Base-by-base conservation (phyloP, 2,329 filamentous ascomycete species). In the Ophidiomyces ophidiicola region DNA sequence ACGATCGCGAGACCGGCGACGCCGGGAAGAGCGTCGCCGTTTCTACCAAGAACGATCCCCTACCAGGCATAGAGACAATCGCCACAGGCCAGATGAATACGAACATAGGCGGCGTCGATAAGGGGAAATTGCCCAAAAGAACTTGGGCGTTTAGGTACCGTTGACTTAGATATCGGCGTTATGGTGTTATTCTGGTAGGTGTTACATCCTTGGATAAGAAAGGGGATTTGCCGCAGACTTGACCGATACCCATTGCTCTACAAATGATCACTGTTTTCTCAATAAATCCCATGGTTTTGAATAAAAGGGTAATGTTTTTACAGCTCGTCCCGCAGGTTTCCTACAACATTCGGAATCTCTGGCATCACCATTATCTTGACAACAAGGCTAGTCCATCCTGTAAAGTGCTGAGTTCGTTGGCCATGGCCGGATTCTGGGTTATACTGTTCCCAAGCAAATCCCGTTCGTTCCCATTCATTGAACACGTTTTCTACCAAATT, bases 401-500 rank as follows among this genome's bases (percentile, higher is more conserved):
- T 94, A 58, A 98, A 98, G 61, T 96, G 88, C 68, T 94, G 86
- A 4, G 87, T 96, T 29, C 90, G 73, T 68, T 96, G 88, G n/a
- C 90, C 90, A 38, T 74, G 74, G 32, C 90, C 90, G 3, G 84
- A 93, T 52, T 94, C 85, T 0, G 87, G 85, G 58, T 93, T 84
- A 61, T 96, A 98, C 64, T 98, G 90, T 63, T 98, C 90, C 88
- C 88, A 98, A 0, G 88, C 90, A 57, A 96, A 96, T 12, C 88
- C 88, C 0, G 90, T 96, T 55, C 83, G 76, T 56, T 79, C 69
- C 88, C 88, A 98, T 57, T 78, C 79, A 42, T 78, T 73, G 66
- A 81, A 94, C 10, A 96, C 82, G 1, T 87, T 96, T 36, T 86
- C 73, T 32, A 96, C 82, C 8, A 98, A 65, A 55, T 94, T 96